Evolutionary conservation across 192 early-diverging fungal genomes (phyloP).

Genomic region (Blastocladiella britannica): DNA sequence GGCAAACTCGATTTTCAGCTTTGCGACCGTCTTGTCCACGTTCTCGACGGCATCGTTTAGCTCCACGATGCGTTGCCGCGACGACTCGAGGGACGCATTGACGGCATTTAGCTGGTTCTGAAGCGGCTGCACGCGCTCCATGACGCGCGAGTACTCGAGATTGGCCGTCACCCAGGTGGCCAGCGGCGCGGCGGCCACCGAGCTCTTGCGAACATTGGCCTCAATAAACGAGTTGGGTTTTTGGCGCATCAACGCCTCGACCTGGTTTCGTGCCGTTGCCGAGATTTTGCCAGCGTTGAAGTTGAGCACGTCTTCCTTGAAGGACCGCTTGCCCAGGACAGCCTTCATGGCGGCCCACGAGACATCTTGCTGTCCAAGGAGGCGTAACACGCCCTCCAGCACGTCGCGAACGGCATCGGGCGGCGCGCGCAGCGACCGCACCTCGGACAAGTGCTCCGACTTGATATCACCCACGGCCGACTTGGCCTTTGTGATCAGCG

Average conservation of each 20-base stretch:
- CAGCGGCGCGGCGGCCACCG: conserved; percentile 34
- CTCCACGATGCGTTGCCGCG: conserved; percentile 16
- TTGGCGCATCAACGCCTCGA: conserved; percentile 21
- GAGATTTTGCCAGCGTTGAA: conserved; percentile 32
- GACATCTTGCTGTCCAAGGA: conserved; percentile 40
- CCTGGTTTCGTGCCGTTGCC: conserved; percentile 20
- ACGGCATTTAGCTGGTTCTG: conserved; percentile 21
- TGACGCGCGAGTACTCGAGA: conserved; percentile 27
- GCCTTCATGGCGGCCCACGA: conserved; percentile 50
- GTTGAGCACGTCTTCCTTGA: conserved; percentile 39
- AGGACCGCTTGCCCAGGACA: conserved; percentile 34
- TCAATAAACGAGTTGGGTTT: conserved; percentile 41
- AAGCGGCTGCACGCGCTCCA: conserved; percentile 30
- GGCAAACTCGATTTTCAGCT: conserved; percentile 24
- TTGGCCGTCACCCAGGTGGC: conserved; percentile 44
- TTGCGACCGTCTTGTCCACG: conserved; percentile 28
- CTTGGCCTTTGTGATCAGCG: conserved; percentile 23
- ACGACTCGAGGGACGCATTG: conserved; percentile 21
- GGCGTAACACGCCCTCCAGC: conserved; percentile 31
- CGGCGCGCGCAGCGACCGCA: conserved; percentile 35
- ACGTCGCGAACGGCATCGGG: conserved; percentile 40
- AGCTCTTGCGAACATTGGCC: conserved; percentile 22
- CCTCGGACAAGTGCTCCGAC: conserved; percentile 30
- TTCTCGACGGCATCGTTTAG: conserved; percentile 22
- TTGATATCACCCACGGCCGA: conserved; percentile 37